A percentile compares a stretch with the other conserved stretches of the same genome.
Conservation (phyloP, 768 basidiomycete genomes). For the Boletus sp. region DNA sequence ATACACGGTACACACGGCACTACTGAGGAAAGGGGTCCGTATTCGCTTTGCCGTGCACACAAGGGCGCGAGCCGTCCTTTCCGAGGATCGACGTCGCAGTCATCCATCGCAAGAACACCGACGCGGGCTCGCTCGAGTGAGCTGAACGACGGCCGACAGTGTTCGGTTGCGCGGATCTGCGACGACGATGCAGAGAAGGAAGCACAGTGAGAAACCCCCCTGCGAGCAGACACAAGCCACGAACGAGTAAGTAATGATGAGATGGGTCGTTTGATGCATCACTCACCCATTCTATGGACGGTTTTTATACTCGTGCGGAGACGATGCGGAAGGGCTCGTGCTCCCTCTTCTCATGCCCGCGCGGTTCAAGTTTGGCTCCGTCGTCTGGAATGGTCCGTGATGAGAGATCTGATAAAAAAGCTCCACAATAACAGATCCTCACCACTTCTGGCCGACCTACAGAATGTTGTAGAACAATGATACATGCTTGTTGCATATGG, state of each 20-base stretch:
- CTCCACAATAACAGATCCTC: not conserved
- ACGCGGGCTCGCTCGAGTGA: constrained; percentile 24
- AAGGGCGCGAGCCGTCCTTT: constrained; percentile 21
- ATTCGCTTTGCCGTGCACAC: constrained; percentile 5
- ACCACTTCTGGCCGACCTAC: constrained; percentile 2
- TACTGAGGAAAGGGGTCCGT: not conserved
- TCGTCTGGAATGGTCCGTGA: constrained; percentile 1
- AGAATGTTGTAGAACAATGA: not conserved
- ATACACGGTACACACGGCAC: not conserved
- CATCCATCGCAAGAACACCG: constrained; percentile 73
- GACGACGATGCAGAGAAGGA: constrained; percentile 35
- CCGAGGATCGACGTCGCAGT: constrained; percentile 62
- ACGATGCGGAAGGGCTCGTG: not conserved
- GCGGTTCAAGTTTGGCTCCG: not conserved
- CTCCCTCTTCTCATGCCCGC: constrained; percentile 3
- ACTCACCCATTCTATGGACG: constrained; percentile 10
- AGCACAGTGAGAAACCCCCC: constrained; percentile 6
- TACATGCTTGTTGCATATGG: constrained; percentile 16
- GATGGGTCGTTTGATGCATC: not conserved
- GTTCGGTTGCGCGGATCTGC: constrained; percentile 33
- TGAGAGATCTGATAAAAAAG: constrained; percentile 8
- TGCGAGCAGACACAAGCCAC: constrained; percentile 4
- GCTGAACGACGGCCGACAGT: constrained; percentile 22
- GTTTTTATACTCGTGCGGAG: constrained; percentile 16
- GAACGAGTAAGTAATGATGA: constrained; percentile 3